phyloP scores from a whole-genome alignment of 768 basidiomycete species.

The Boletellus emodensis region DNA sequence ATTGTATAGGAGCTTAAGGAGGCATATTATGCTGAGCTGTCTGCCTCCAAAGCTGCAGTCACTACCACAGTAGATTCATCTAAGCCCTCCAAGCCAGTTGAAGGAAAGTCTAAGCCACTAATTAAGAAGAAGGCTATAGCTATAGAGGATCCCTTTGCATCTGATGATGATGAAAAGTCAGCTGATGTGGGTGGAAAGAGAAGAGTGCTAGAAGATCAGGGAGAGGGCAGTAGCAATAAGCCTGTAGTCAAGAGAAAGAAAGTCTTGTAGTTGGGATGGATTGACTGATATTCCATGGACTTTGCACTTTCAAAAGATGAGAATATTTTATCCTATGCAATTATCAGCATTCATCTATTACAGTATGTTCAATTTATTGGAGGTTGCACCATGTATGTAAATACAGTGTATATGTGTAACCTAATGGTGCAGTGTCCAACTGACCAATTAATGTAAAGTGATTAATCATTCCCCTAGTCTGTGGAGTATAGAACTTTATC shows the following conservation, averaged over 20 bases:
- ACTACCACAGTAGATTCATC: conserved; percentile 18
- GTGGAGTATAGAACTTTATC: neutral
- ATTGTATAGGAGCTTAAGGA: conserved; percentile 55
- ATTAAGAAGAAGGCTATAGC: conserved; percentile 41
- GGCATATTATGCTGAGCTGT: conserved; percentile 49
- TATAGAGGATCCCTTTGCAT: conserved; percentile 57
- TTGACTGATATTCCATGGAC: no score
- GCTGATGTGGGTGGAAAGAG: conserved; percentile 6
- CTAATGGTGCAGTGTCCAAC: neutral
- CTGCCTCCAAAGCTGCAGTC: conserved; percentile 26
- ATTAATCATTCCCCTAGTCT: no score
- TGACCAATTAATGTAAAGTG: no score
- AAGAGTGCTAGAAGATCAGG: conserved; percentile 25
- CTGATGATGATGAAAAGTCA: conserved; percentile 49
- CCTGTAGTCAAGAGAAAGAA: conserved; percentile 34
- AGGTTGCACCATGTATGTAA: no score
- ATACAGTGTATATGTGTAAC: neutral
- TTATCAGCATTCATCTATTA: no score
- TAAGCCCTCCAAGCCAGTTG: conserved; percentile 16
- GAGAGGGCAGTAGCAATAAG: conserved; percentile 27
- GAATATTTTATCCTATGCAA: no score
- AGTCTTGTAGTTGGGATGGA: conserved; percentile 26
- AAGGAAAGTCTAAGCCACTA: conserved; percentile 38
- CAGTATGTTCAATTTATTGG: no score
- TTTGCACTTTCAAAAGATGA: no score